Base-by-base conservation (phyloP, 768 basidiomycete genomes). In the Peribolospora baueri region DNA sequence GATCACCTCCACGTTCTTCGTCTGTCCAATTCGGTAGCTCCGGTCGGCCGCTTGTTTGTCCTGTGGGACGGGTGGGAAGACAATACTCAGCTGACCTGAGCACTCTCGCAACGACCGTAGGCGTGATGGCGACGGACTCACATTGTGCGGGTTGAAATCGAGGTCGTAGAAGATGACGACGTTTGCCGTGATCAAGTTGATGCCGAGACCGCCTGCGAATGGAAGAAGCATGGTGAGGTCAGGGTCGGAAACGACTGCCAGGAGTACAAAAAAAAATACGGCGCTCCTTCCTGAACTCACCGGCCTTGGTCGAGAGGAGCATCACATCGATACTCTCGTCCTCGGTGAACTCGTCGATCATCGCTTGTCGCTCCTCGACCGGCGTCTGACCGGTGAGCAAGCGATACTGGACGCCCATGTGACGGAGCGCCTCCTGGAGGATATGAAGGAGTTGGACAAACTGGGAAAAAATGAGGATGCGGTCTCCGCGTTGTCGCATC, bases 41-140 rank as follows among this genome's bases (percentile, higher is more conserved):
- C 93, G 79, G 67, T 98, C 93, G 57, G 91, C 87, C 0, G 93
- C 93, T 69, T 98, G 93, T 58, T 82, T 78, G 68, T 97, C 93
- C 66, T 98, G 25, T 98, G 69, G 71, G 70, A n/a, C 68, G 62
- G 57, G 54, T 56, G 52, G 2, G 11, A 41, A 38, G 37, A 45
- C 3, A n/a, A 42, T 5, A 37, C 50, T 10, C 13, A 53, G 55
- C 5, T 8, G 5, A 39, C 3, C 25, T 1, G 25, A 25, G 14
- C 9, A 7, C n/a, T 13, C 7, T 4, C 38, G 5, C 8, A 42
- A n/a, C 42, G 8, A 46, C 47, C 43, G 4, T 5, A 13, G 53
- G 42, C 52, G 14, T 3, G 45, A 7, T 7, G 13, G 41, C 5
- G 40, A 42, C 13, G 8, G 14, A 54, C 56, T 25, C 11, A 60